phyloP scores from a whole-genome alignment of 805 yeast species.

The Lipomyces lipofer region DNA sequence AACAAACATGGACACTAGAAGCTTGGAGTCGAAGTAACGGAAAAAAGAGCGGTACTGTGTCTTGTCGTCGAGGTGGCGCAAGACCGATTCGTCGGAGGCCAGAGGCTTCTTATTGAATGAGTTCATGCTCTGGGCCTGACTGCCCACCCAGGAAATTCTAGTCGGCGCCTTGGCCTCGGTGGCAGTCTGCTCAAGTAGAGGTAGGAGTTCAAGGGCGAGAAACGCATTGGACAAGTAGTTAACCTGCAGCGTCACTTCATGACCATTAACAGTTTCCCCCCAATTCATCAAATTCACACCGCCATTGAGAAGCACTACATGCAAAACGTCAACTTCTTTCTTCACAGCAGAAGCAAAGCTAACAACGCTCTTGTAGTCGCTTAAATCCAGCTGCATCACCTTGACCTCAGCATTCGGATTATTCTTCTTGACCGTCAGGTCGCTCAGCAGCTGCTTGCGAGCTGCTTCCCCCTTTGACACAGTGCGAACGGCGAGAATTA shows the following conservation, averaged over 20 bases:
- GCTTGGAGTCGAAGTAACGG: not conserved
- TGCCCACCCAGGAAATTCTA: slow-evolving; percentile 5
- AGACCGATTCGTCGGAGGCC: not conserved
- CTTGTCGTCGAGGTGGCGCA: slow-evolving; percentile 5
- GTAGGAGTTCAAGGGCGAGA: not conserved
- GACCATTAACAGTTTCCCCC: slow-evolving; percentile 1
- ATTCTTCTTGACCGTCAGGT: not conserved
- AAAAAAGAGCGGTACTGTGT: not conserved
- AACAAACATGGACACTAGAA: slow-evolving; percentile 4
- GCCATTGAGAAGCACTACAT: not conserved
- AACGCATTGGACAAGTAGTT: slow-evolving; percentile 1
- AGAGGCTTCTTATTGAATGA: not conserved
- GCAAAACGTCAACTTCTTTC: not conserved
- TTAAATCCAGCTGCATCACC: slow-evolving; percentile 10
- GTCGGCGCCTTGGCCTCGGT: not conserved
- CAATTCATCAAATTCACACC: not conserved
- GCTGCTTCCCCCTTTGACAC: slow-evolving; percentile 11
- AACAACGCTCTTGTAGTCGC: not conserved
- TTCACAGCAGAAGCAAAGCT: not conserved
- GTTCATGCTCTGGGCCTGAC: not conserved
- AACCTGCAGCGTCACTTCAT: slow-evolving; percentile 1
- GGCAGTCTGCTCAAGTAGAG: slow-evolving; percentile 3
- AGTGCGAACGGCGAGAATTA: slow-evolving; percentile 13
- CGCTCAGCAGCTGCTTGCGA: not conserved
- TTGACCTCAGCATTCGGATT: not conserved